A percentile compares a stretch with the other conserved stretches of the same genome.
These are phyloP conservation scores for Neofusicoccum laricinum DNA, from an alignment of 2,329 filamentous ascomycete genomes.

Conservation along the genomic window DNA sequence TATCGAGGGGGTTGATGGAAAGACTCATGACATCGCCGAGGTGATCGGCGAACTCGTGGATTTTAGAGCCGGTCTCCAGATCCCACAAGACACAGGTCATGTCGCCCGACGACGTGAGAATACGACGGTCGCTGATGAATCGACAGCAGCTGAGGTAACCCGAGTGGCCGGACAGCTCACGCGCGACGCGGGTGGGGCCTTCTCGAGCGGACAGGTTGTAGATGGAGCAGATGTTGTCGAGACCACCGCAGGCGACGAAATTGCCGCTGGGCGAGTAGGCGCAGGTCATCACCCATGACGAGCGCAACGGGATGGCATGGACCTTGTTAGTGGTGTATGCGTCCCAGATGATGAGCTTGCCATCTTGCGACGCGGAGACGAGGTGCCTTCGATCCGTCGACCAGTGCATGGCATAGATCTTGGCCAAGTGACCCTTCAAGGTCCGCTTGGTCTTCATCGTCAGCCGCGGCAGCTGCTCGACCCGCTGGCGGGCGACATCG, in stretches of 20 bases:
- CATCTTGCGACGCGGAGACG: constrained; percentile 96
- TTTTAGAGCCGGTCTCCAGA: constrained; percentile 94
- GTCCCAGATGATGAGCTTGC: constrained; percentile 99
- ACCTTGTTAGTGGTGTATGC: constrained; percentile 99
- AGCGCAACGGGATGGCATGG: constrained; percentile 93
- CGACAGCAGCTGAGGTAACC: constrained; percentile 97
- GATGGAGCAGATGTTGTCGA: constrained; percentile 99
- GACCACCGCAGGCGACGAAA: constrained; percentile 95
- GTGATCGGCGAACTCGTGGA: constrained; percentile 97
- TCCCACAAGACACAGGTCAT: constrained; percentile 99
- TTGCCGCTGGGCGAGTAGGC: constrained; percentile 98
- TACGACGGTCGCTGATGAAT: constrained; percentile 97
- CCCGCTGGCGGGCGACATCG: constrained; percentile 86
- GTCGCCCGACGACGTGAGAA: constrained; percentile 95
- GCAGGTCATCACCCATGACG: constrained; percentile 99
- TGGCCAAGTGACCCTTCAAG: constrained; percentile 94
- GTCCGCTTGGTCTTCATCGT: constrained; percentile 97
- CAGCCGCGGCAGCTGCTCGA: constrained; percentile 87
- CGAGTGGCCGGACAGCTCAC: constrained; percentile 93
- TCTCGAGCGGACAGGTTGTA: constrained; percentile 98
- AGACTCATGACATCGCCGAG: constrained; percentile 99
- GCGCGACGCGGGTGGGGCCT: constrained; percentile 92
- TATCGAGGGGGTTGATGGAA: constrained; percentile 98
- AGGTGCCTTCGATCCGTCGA: constrained; percentile 96
- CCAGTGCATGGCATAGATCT: constrained; percentile 99